A percentile compares a stretch with the other conserved stretches of the same genome.
Evolutionary conservation across 768 basidiomycete species (phyloP).

Genomic region (Lentinula boryana): DNA sequence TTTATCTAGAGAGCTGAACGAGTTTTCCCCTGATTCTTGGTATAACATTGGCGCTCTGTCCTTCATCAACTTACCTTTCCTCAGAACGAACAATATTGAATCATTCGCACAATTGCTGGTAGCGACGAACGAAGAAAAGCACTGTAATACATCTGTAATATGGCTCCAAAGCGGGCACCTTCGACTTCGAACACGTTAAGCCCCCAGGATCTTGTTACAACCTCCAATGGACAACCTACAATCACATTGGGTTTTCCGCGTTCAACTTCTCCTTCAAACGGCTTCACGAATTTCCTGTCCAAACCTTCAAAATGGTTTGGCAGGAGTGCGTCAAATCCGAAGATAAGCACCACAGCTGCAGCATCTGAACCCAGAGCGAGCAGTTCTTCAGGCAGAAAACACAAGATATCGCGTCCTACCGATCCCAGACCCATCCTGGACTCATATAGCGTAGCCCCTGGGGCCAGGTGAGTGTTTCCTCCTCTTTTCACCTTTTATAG

Average conservation of each 20-base stretch:
- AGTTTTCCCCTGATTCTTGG: background rate
- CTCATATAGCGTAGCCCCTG: conserved; percentile 38
- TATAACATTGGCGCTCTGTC: background rate
- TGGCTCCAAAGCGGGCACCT: conserved; percentile 46
- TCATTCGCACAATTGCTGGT: background rate
- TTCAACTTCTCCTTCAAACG: conserved; percentile 49
- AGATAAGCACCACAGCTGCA: conserved; percentile 24
- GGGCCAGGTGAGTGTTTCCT: conserved; percentile 43
- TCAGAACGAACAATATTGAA: background rate
- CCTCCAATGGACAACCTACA: conserved; percentile 22
- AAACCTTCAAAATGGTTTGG: conserved; percentile 71
- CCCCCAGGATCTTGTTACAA: conserved; percentile 22
- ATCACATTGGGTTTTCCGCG: conserved; percentile 39
- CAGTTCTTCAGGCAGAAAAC: conserved; percentile 42
- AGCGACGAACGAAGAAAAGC: background rate
- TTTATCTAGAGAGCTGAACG: background rate
- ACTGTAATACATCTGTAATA: conserved; percentile 13
- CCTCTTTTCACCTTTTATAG: conserved; percentile 5
- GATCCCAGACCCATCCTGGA: conserved; percentile 76
- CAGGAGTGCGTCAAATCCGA: conserved; percentile 50
- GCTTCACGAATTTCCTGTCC: conserved; percentile 59
- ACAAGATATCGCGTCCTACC: conserved; percentile 80
- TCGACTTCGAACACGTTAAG: conserved; percentile 33
- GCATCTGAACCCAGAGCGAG: conserved; percentile 44
- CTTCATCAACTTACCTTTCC: background rate